Evolutionary conservation across 208 protist genomes (phyloP).

Genomic region (Trichomonas tenax): DNA sequence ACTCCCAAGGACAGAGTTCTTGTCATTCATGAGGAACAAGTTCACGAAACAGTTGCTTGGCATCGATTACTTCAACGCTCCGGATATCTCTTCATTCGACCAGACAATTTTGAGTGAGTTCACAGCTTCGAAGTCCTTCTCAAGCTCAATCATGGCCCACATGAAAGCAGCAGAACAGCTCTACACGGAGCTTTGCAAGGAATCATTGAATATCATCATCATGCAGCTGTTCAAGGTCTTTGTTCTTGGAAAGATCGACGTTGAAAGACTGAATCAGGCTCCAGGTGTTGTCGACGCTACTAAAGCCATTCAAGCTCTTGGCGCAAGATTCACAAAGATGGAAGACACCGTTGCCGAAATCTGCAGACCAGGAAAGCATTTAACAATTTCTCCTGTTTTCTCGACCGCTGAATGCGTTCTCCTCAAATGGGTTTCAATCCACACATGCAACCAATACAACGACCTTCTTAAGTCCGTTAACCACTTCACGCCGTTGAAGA

Average conservation of each 20-base stretch:
- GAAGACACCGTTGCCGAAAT: background rate
- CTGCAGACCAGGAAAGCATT: background rate
- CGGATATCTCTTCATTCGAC: background rate
- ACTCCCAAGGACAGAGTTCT: background rate
- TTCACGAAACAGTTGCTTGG: background rate
- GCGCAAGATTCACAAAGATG: no score
- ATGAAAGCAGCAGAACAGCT: background rate
- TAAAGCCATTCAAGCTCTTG: background rate
- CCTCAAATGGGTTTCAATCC: background rate
- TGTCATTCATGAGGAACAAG: background rate
- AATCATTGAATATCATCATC: background rate
- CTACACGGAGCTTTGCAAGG: background rate
- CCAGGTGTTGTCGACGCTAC: background rate
- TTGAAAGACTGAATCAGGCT: background rate
- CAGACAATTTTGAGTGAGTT: background rate
- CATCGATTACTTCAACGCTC: background rate
- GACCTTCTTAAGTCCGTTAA: background rate
- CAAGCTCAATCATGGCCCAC: background rate
- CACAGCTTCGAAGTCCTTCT: background rate
- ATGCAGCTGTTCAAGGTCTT: background rate
- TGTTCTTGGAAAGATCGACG: background rate
- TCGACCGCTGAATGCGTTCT: background rate
- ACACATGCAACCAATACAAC: background rate
- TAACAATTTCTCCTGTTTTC: background rate
- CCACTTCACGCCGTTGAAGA: background rate